Evolutionary conservation across 257 asterid genomes (phyloP), one percentile per base, ranked within the genome.

Genomic region (Rubia yunnanensis): DNA sequence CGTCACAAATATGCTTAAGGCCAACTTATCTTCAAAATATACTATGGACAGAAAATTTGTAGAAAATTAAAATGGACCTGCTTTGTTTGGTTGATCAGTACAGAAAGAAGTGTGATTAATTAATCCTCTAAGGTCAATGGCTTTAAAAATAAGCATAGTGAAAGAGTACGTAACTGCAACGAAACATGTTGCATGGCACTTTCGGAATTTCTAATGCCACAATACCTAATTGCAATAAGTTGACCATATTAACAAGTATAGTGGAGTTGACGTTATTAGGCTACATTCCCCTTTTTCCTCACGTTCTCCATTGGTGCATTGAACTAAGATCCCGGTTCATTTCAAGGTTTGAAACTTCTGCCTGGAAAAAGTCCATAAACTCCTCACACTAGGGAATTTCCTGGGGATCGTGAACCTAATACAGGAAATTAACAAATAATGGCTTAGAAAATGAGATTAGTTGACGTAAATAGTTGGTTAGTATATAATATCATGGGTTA

Each of bases 261-360:
- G 84, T 80, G 56, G 63, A 52, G 64, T 73, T 65, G 72, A 77
- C 67, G 80, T 80, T 50, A 20, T 50, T 78, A 80, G 87, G 77
- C 76, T 64, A 30, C 34, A 48, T 59, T 58, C 73, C 84, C 65
- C 66, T 17, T 59, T 59, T 24, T 18, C 58, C 34, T 27, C 64
- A 38, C 58, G 10, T 39, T 58, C 39, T 5, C 52, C 67, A 55
- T 58, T 3, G 3, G 30, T 64, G 10, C 39, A 44, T 46, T 3
- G 68, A 27, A 64, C 32, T 44, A 17, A 44, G n/a, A 65, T 10
- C 20, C 38, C 14, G 54, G 41, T 65, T 49, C 60, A 31, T 9
- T 46, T 48, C 44, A 64, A 22, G 28, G 24, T 49, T 50, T 50
- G 30, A 30, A n/a, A n/a, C n/a, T n/a, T n/a, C n/a, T n/a, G n/a